A percentile compares a stretch with the other conserved stretches of the same genome.
Conservation (phyloP, 768 basidiomycete genomes). For the Suillus paluster region DNA sequence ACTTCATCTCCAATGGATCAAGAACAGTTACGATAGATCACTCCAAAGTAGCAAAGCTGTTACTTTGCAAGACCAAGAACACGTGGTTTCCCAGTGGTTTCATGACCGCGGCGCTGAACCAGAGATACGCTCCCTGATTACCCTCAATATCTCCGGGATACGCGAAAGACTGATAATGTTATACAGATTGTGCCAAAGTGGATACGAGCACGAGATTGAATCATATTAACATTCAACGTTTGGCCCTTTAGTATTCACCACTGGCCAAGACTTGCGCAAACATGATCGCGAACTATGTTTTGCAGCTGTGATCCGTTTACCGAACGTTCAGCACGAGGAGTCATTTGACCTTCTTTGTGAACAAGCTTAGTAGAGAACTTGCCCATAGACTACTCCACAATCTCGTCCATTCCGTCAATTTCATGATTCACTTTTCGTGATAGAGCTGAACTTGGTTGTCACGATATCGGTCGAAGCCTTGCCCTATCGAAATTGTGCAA, state of each 20-base stretch:
- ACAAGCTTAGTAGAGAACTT: not conserved
- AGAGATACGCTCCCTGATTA: not conserved
- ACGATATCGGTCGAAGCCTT: not conserved
- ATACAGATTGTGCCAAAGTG: not conserved
- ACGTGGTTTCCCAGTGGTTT: not conserved
- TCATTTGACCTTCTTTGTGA: slow-evolving; percentile 2
- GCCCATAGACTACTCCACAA: not conserved
- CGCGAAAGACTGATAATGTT: not conserved
- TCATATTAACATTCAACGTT: not conserved
- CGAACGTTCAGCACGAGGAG: not conserved
- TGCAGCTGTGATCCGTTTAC: not conserved
- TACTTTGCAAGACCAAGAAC: not conserved
- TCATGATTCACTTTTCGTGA: not conserved
- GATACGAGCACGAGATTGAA: not conserved
- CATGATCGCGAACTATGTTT: not conserved
- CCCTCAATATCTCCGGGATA: not conserved
- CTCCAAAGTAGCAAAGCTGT: not conserved
- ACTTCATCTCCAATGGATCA: slow-evolving; percentile 3
- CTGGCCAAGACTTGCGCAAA: not conserved
- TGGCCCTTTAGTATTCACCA: not conserved
- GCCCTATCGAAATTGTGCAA: not conserved
- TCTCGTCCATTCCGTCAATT: not conserved
- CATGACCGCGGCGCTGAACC: slow-evolving; percentile 4
- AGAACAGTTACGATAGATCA: not conserved
- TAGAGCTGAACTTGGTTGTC: not conserved